Evolutionary conservation across 441 rosid species (phyloP).

Genomic region (Aleurites moluccanus): DNA sequence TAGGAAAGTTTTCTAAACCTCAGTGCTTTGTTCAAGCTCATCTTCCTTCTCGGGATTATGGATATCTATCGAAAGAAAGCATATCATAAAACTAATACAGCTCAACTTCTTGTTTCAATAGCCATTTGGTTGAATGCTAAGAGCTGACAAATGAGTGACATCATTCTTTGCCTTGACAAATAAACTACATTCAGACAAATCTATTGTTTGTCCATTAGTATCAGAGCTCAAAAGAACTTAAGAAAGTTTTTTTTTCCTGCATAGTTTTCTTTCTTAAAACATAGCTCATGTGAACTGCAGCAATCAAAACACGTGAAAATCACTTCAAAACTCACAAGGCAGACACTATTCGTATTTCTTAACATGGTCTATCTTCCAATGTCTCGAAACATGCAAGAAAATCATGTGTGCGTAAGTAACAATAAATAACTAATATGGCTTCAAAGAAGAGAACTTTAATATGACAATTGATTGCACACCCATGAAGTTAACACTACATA

Average conservation of each 20-base stretch:
- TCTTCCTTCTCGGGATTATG: slow-evolving; percentile 87
- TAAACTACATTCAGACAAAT: slow-evolving; percentile 6
- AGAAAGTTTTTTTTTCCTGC: background rate
- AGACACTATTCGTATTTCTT: slow-evolving; percentile 91
- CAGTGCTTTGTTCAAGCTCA: slow-evolving; percentile 82
- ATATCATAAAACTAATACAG: slow-evolving; percentile 11
- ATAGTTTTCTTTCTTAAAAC: background rate
- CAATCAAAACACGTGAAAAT: slow-evolving; percentile 16
- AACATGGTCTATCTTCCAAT: slow-evolving; percentile 77
- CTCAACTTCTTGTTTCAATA: background rate
- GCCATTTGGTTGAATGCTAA: background rate
- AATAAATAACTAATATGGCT: too few species aligned
- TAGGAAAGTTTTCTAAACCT: slow-evolving; percentile 74
- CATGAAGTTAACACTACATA: too few species aligned
- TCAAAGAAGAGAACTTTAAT: too few species aligned
- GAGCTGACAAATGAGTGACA: background rate
- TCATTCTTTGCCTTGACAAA: background rate
- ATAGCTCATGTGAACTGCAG: slow-evolving; percentile 4
- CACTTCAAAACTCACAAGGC: slow-evolving; percentile 75
- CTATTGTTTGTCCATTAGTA: background rate
- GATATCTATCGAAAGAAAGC: slow-evolving; percentile 55
- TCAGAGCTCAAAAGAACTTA: background rate
- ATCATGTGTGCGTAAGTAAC: slow-evolving; percentile 15
- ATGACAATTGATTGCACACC: too few species aligned
- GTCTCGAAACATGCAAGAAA: slow-evolving; percentile 74